Evolutionary conservation across 768 basidiomycete species (phyloP).

Genomic region (Lactarius quietus): DNA sequence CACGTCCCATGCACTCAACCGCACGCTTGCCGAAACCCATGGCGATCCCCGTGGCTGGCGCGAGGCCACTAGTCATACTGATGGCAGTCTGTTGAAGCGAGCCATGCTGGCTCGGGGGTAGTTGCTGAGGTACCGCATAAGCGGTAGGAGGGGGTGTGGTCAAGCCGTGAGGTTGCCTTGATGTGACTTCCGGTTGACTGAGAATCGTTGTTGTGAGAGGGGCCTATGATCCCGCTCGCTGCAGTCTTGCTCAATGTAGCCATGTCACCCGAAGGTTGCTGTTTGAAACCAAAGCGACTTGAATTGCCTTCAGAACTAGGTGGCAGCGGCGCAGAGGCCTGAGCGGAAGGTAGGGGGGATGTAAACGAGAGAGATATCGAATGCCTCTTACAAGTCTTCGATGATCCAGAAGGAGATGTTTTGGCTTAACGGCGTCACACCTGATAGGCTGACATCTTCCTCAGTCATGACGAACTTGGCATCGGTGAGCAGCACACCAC

Average conservation of each 20-base stretch:
- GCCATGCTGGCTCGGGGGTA: constrained; percentile 28
- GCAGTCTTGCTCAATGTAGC: constrained; percentile 42
- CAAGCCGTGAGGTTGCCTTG: constrained; percentile 47
- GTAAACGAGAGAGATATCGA: constrained; percentile 61
- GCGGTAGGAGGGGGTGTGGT: constrained; percentile 26
- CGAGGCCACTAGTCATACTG: constrained; percentile 65
- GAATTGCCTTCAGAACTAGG: constrained; percentile 7
- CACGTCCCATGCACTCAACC: constrained; percentile 59
- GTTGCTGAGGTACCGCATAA: constrained; percentile 33
- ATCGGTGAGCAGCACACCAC: constrained; percentile 66
- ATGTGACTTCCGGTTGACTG: constrained; percentile 42
- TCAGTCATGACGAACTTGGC: constrained; percentile 64
- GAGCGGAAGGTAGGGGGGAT: constrained; percentile 31
- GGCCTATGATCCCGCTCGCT: constrained; percentile 42
- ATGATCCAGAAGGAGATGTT: constrained; percentile 42
- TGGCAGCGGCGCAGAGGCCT: constrained; percentile 2
- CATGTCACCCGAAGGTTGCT: constrained; percentile 30
- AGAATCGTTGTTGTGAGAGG: constrained; percentile 33
- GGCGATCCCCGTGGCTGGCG: constrained; percentile 70
- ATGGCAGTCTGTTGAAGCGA: constrained; percentile 62
- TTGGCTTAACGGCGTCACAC: constrained; percentile 24
- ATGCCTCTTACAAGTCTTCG: constrained; percentile 49
- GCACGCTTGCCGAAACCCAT: constrained; percentile 53
- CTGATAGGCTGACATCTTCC: constrained; percentile 39
- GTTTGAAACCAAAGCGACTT: constrained; percentile 6